These are phyloP conservation scores for Calocera viscosa DNA, from an alignment of 768 basidiomycete genomes.

Conservation along the genomic window DNA sequence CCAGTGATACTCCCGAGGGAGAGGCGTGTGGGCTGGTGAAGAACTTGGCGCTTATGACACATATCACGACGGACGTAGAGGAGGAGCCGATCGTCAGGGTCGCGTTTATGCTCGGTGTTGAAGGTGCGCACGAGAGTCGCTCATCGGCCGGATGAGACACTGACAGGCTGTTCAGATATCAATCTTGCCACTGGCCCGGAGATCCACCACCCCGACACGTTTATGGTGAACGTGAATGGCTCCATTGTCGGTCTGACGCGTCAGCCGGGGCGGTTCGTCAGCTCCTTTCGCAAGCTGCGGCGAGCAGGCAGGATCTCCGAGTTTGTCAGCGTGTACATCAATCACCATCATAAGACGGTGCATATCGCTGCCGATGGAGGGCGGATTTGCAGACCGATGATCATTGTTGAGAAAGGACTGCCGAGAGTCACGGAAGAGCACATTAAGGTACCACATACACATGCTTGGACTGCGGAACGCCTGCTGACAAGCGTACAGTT, in stretches of 20 bases:
- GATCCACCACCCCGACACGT: slow-evolving; percentile 85
- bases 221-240: slow-evolving; percentile 94
- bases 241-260: slow-evolving; percentile 88
- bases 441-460: slow-evolving; percentile 46
- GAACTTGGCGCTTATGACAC: slow-evolving; percentile 97
- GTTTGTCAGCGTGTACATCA: slow-evolving; percentile 93
- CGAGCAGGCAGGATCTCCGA: slow-evolving; percentile 86
- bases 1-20: slow-evolving; percentile 97
- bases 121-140: slow-evolving; percentile 45
- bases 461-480: background rate
- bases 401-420: slow-evolving; percentile 77
- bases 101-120: slow-evolving; percentile 90
- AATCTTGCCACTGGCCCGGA: slow-evolving; percentile 83
- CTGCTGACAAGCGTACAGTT: slow-evolving; percentile 34
- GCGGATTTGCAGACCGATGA: slow-evolving; percentile 92
- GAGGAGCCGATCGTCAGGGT: slow-evolving; percentile 85
- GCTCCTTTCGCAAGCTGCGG: slow-evolving; percentile 81
- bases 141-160: background rate
- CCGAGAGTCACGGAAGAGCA: slow-evolving; percentile 72
- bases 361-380: slow-evolving; percentile 97
- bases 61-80: slow-evolving; percentile 97
- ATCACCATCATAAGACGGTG: slow-evolving; percentile 86
- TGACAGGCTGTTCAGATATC: slow-evolving; percentile 48
- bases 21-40: slow-evolving; percentile 98
- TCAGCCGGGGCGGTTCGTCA: slow-evolving; percentile 70